Evolutionary conservation across 192 early-diverging fungal species (phyloP).

Genomic region (Backusella macrospora): DNA sequence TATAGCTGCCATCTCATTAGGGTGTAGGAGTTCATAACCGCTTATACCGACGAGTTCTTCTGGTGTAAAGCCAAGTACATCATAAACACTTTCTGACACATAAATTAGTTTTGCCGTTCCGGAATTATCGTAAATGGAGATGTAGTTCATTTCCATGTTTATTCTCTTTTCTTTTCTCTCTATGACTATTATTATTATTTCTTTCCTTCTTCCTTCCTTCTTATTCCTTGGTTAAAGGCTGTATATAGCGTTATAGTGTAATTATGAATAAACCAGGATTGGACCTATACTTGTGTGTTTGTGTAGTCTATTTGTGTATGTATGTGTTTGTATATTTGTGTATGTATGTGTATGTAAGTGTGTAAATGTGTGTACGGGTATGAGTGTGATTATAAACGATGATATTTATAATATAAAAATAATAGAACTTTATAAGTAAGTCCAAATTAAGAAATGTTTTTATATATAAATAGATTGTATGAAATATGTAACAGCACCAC

Average conservation of each 20-base stretch:
- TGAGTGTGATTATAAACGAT: background rate
- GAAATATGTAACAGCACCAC: background rate
- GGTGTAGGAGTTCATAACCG: constrained; percentile 44
- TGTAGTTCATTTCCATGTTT: constrained; percentile 35
- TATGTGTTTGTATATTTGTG: too few species aligned
- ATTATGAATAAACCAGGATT: too few species aligned
- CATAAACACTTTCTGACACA: constrained; percentile 45
- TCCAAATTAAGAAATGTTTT: background rate
- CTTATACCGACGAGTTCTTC: constrained; percentile 46
- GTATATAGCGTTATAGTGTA: too few species aligned
- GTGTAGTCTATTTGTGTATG: too few species aligned
- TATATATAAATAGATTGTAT: background rate
- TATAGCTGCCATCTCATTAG: constrained; percentile 40
- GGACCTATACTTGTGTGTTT: too few species aligned
- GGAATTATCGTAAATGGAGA: constrained; percentile 51
- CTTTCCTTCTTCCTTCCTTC: too few species aligned
- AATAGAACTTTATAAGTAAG: background rate
- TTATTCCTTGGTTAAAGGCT: too few species aligned
- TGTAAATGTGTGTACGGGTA: background rate
- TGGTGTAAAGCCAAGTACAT: constrained; percentile 48
- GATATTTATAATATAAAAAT: background rate
- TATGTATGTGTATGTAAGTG: background rate
- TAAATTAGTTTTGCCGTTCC: constrained; percentile 37
- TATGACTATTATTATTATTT: background rate
- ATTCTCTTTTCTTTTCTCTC: background rate